Evolutionary conservation across 2,329 filamentous ascomycete genomes (phyloP).

Genomic region (Aspergillus caelatus): DNA sequence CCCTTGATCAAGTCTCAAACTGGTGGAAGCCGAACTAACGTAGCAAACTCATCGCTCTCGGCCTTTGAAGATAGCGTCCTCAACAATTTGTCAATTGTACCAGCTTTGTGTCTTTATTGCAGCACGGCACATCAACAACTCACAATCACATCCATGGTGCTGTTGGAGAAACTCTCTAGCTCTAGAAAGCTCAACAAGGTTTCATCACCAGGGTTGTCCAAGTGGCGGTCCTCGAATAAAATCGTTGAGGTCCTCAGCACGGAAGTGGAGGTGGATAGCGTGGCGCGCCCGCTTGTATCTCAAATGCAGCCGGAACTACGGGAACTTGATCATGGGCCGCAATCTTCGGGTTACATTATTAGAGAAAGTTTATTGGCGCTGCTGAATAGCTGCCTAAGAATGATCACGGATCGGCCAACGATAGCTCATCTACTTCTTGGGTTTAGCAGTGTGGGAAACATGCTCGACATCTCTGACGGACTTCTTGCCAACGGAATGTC

Average conservation of each 20-base stretch:
- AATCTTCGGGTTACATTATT: slow-evolving; percentile 74
- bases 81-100: slow-evolving; percentile 75
- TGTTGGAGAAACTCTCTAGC: slow-evolving; percentile 83
- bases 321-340: slow-evolving; percentile 71
- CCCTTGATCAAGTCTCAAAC: slow-evolving; percentile 72
- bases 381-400: slow-evolving; percentile 75
- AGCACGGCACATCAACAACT: slow-evolving; percentile 80
- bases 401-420: slow-evolving; percentile 75
- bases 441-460: slow-evolving; percentile 74
- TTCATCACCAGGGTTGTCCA: slow-evolving; percentile 63
- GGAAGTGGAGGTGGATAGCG: slow-evolving; percentile 76
- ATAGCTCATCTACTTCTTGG: slow-evolving; percentile 90
- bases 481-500: slow-evolving; percentile 73
- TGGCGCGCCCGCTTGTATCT: slow-evolving; percentile 71
- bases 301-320: slow-evolving; percentile 68
- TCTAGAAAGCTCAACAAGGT: slow-evolving; percentile 78
- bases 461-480: slow-evolving; percentile 68
- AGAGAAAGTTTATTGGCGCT: slow-evolving; percentile 87
- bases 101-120: slow-evolving; percentile 83
- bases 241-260: slow-evolving; percentile 86
- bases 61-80: slow-evolving; percentile 91
- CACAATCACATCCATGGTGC: slow-evolving; percentile 75
- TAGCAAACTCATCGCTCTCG: slow-evolving; percentile 76
- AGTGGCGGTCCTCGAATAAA: slow-evolving; percentile 72
- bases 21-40: slow-evolving; percentile 60